Conservation (phyloP, 1,284 basidiomycete genomes). For the Trichosporon inkin region DNA sequence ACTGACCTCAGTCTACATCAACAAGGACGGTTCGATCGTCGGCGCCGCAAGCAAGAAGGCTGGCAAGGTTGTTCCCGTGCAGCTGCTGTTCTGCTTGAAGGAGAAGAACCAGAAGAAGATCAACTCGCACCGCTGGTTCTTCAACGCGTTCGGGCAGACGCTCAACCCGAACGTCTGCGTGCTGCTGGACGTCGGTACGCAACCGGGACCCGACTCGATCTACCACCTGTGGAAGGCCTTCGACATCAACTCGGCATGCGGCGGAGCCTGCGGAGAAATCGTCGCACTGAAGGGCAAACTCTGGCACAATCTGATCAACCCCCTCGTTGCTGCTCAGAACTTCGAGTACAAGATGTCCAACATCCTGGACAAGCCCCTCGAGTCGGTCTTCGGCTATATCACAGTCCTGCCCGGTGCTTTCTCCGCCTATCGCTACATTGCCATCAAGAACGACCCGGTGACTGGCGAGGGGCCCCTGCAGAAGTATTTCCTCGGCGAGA, state of each 20-base stretch:
- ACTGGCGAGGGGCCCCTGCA: conserved; percentile 77
- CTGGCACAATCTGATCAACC: conserved; percentile 71
- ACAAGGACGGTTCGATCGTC: conserved; percentile 74
- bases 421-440: conserved; percentile 84
- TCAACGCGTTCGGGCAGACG: conserved; percentile 50
- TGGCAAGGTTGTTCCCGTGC: conserved; percentile 63
- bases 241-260: conserved; percentile 91
- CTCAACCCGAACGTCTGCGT: conserved; percentile 81
- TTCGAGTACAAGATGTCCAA: conserved; percentile 93
- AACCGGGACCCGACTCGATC: conserved; percentile 81
- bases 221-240: conserved; percentile 98
- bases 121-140: conserved; percentile 86
- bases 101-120: conserved; percentile 77
- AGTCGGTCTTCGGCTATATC: conserved; percentile 80
- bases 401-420: conserved; percentile 90
- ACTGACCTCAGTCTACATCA: conserved; percentile 64
- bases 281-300: conserved; percentile 84
- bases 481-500: conserved; percentile 93
- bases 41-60: conserved; percentile 63
- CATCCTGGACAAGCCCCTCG: conserved; percentile 82
- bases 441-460: conserved; percentile 71
- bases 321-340: conserved; percentile 58
- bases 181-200: conserved; percentile 89
- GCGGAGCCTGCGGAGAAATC: conserved; percentile 95
- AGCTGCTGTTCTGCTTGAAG: conserved; percentile 91